phyloP scores from a whole-genome alignment of 1,284 basidiomycete genomes.

The Cryptococcus wingfieldii region DNA sequence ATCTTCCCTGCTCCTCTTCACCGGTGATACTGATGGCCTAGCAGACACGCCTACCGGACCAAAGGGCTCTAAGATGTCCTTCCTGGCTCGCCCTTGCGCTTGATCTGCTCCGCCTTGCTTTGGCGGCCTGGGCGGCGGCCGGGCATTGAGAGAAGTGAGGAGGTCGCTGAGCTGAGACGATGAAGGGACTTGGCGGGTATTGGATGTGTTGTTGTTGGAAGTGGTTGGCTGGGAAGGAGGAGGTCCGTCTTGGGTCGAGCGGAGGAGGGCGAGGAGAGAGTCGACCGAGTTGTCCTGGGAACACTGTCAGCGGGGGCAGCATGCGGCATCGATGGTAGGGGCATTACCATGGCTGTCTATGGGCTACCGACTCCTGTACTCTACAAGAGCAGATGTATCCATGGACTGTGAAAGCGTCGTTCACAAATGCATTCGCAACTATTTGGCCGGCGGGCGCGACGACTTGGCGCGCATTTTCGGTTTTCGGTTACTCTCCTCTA shows the following conservation, averaged over 20 bases:
- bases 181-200: conserved; percentile 16
- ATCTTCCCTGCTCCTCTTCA: neutral
- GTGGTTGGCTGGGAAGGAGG: neutral
- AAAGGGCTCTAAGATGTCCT: conserved; percentile 34
- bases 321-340: no score
- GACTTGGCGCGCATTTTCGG: no score
- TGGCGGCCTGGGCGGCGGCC: conserved; percentile 57
- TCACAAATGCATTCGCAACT: no score
- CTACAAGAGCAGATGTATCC: no score
- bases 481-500: neutral
- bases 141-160: conserved; percentile 22
- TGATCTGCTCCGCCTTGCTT: conserved; percentile 18
- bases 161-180: conserved; percentile 31
- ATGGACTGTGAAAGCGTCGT: no score
- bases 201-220: neutral
- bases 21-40: conserved; percentile 6
- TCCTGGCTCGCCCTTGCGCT: conserved; percentile 37
- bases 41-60: conserved; percentile 27
- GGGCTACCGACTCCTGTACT: no score
- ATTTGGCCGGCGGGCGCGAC: no score
- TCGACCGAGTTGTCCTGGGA: conserved; percentile 19
- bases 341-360: no score
- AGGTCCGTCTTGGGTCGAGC: conserved; percentile 28
- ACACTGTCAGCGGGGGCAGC: neutral
- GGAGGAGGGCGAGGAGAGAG: conserved; percentile 37